These are phyloP conservation scores for Dipodascus geniculatus DNA, from an alignment of 805 yeast species.

Conservation along the genomic window DNA sequence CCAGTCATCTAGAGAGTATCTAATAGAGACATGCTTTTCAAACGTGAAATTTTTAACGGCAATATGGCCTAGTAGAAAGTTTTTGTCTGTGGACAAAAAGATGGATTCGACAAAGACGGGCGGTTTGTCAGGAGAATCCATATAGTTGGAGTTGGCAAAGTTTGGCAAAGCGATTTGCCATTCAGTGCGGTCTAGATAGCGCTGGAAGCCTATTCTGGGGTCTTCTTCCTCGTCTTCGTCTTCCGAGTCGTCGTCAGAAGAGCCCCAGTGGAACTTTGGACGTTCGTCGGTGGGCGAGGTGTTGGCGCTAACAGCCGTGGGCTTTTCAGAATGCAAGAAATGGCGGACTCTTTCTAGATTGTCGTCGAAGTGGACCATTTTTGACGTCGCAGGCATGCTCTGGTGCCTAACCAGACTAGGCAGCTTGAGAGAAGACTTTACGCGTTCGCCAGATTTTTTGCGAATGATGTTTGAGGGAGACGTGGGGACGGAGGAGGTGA, in stretches of 20 bases:
- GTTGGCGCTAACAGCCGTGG: constrained; percentile 59
- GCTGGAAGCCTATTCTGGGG: neutral
- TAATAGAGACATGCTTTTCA: constrained; percentile 52
- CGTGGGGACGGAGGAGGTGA: neutral
- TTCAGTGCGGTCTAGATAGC: constrained; percentile 1
- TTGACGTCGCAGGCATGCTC: constrained; percentile 33
- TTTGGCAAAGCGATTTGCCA: constrained; percentile 20
- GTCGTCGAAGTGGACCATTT: constrained; percentile 71
- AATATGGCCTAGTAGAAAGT: constrained; percentile 54
- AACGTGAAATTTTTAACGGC: constrained; percentile 68
- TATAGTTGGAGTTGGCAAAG: constrained; percentile 14
- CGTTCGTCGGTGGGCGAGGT: constrained; percentile 43
- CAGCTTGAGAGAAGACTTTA: constrained; percentile 57
- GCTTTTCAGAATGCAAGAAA: constrained; percentile 60
- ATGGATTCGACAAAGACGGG: constrained; percentile 47
- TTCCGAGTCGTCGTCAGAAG: constrained; percentile 17
- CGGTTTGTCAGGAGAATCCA: constrained; percentile 12
- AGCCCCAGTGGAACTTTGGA: constrained; percentile 19
- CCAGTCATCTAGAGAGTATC: constrained; percentile 78
- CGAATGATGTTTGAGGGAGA: constrained; percentile 39
- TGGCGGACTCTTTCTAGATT: constrained; percentile 49
- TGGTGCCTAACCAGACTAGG: constrained; percentile 26
- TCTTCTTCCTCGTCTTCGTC: constrained; percentile 14
- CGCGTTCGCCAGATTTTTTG: constrained; percentile 81
- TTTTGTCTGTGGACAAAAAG: constrained; percentile 41